Evolutionary conservation across 2,329 filamentous ascomycete species (phyloP).

Genomic region (Pseudofabraea citricarpa): DNA sequence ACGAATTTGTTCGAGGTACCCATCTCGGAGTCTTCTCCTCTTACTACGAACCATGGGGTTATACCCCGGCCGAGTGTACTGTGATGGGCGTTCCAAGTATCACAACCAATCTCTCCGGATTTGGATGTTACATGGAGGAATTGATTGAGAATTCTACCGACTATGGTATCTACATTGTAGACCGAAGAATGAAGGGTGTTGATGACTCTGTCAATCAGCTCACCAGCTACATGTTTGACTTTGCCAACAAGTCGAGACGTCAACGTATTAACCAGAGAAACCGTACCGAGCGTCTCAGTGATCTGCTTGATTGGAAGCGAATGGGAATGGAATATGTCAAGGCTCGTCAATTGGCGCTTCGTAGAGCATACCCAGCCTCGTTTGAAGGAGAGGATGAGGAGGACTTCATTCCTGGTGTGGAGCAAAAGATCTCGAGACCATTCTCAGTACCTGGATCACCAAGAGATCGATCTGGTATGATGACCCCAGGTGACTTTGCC

Average conservation of each 20-base stretch:
- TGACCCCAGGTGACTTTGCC: conserved; percentile 98
- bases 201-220: conserved; percentile 98
- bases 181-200: conserved; percentile 89
- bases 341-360: conserved; percentile 84
- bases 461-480: conserved; percentile 88
- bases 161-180: conserved; percentile 98
- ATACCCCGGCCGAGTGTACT: conserved; percentile 96
- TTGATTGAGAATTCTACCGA: conserved; percentile 96
- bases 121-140: conserved; percentile 99
- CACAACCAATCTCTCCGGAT: conserved; percentile 95
- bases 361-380: conserved; percentile 84
- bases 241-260: conserved; percentile 84
- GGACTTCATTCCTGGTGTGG: conserved; percentile 86
- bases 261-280: conserved; percentile 99
- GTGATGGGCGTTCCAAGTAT: conserved; percentile 99
- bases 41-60: conserved; percentile 99
- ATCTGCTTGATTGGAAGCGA: conserved; percentile 96
- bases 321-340: conserved; percentile 99
- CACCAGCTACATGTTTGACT: conserved; percentile 88
- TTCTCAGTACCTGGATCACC: conserved; percentile 93
- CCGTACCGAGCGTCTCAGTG: conserved; percentile 88
- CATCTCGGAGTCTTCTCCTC: conserved; percentile 94
- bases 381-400: conserved; percentile 78
- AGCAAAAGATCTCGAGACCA: conserved; percentile 91
- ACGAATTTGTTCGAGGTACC: conserved; percentile 96